A percentile compares a stretch with the other conserved stretches of the same genome.
Conservation (phyloP, 2,329 filamentous ascomycete genomes). For the Ilyonectria sp. region DNA sequence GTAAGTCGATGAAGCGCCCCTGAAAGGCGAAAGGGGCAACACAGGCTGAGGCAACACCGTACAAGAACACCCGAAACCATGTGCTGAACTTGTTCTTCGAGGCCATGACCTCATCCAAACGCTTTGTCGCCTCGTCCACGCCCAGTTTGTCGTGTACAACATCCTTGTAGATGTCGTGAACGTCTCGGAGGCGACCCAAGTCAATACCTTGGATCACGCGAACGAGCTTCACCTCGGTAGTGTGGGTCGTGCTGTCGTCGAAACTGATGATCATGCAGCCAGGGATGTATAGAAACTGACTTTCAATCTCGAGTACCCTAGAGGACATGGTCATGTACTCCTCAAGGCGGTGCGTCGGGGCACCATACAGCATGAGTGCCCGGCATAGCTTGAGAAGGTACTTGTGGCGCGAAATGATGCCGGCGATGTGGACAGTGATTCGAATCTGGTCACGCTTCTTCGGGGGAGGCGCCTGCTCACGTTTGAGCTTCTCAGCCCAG, state of each 20-base stretch:
- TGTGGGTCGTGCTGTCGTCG: slow-evolving; percentile 80
- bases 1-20: slow-evolving; percentile 83
- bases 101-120: slow-evolving; percentile 70
- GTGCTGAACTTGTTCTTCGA: slow-evolving; percentile 63
- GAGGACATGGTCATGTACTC: slow-evolving; percentile 94
- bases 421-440: slow-evolving; percentile 73
- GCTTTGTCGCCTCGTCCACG: slow-evolving; percentile 77
- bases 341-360: slow-evolving; percentile 91
- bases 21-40: slow-evolving; percentile 88
- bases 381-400: slow-evolving; percentile 89
- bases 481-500: slow-evolving; percentile 61
- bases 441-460: slow-evolving; percentile 57
- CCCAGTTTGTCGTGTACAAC: slow-evolving; percentile 84
- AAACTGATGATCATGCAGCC: slow-evolving; percentile 97
- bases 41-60: slow-evolving; percentile 81
- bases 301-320: slow-evolving; percentile 89
- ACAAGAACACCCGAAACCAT: slow-evolving; percentile 75
- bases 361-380: slow-evolving; percentile 90
- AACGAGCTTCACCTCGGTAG: slow-evolving; percentile 85
- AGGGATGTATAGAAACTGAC: slow-evolving; percentile 91
- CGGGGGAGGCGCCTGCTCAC: slow-evolving; percentile 52
- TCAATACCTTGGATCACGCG: slow-evolving; percentile 79
- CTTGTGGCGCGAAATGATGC: slow-evolving; percentile 82
- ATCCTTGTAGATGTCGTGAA: slow-evolving; percentile 85
- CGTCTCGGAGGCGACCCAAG: slow-evolving; percentile 80